phyloP scores from a whole-genome alignment of 371 early-diverging fungal genomes.

The Dichotomocladium elegans region DNA sequence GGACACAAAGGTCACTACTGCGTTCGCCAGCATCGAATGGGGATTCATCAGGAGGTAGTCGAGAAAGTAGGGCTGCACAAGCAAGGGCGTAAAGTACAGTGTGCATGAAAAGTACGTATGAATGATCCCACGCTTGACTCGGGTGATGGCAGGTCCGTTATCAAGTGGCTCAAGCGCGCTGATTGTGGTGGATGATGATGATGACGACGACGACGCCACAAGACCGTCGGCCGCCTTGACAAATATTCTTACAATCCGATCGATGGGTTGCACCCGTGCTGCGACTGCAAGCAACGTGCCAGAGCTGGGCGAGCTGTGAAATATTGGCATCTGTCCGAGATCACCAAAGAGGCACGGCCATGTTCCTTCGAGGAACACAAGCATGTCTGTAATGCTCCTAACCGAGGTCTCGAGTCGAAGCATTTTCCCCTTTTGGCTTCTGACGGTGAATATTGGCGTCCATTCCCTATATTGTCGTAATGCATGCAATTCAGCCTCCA shows the following conservation, averaged over 20 bases:
- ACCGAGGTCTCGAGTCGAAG: neutral
- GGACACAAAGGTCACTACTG: slow-evolving; percentile 17
- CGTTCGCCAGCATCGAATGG: slow-evolving; percentile 23
- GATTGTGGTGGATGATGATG: neutral
- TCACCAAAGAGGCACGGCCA: neutral
- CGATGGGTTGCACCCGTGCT: neutral
- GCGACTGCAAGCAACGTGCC: neutral
- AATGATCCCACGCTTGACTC: slow-evolving; percentile 9
- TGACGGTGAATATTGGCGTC: neutral
- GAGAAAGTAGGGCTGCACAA: slow-evolving; percentile 20
- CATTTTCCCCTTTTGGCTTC: neutral
- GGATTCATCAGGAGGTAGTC: slow-evolving; percentile 17
- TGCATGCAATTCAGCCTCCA: neutral
- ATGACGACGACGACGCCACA: no score
- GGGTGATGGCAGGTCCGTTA: neutral
- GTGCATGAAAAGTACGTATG: slow-evolving; percentile 24
- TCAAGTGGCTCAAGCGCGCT: neutral
- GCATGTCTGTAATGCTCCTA: neutral
- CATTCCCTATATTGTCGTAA: neutral
- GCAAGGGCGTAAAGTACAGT: slow-evolving; percentile 13
- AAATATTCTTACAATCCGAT: neutral
- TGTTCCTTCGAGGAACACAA: neutral
- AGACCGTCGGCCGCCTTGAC: neutral
- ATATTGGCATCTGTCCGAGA: neutral
- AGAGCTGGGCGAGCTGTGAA: neutral